Evolutionary conservation across 2,329 filamentous ascomycete genomes (phyloP).

Genomic region (Fragosphaeria purpurea): DNA sequence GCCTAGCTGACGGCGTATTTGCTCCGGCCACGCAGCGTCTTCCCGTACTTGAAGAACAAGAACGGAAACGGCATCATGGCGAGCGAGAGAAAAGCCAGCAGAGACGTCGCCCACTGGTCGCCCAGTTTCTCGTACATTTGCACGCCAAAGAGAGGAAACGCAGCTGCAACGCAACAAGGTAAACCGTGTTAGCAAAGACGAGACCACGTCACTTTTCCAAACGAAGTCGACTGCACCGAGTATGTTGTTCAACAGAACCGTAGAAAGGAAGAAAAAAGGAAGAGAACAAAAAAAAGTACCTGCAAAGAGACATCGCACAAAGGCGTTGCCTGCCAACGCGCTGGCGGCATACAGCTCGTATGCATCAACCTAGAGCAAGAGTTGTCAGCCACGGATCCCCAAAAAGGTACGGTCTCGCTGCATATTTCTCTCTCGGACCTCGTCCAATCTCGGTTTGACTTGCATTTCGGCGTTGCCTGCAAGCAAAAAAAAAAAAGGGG

Average conservation of each 20-base stretch:
- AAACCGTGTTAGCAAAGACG: too few species aligned
- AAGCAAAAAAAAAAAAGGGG: too few species aligned
- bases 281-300: conserved; percentile 29
- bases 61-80: conserved; percentile 56
- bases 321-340: conserved; percentile 75
- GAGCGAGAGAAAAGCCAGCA: conserved; percentile 52
- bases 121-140: conserved; percentile 63
- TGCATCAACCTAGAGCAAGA: conserved; percentile 50
- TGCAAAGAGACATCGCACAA: conserved; percentile 68
- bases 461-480: too few species aligned
- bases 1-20: conserved; percentile 34
- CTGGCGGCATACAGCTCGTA: conserved; percentile 67
- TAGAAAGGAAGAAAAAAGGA: neutral
- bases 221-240: too few species aligned
- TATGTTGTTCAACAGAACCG: neutral
- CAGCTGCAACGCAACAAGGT: conserved; percentile 35
- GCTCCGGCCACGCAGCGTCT: conserved; percentile 44
- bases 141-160: conserved; percentile 65
- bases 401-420: neutral
- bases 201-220: too few species aligned
- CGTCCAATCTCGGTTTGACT: too few species aligned
- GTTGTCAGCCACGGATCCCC: neutral
- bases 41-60: conserved; percentile 52
- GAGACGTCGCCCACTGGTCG: conserved; percentile 56
- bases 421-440: too few species aligned